Evolutionary conservation across 2,329 filamentous ascomycete genomes (phyloP), one percentile per base, ranked within the genome.

Genomic region (Juglanconis oblonga): DNA sequence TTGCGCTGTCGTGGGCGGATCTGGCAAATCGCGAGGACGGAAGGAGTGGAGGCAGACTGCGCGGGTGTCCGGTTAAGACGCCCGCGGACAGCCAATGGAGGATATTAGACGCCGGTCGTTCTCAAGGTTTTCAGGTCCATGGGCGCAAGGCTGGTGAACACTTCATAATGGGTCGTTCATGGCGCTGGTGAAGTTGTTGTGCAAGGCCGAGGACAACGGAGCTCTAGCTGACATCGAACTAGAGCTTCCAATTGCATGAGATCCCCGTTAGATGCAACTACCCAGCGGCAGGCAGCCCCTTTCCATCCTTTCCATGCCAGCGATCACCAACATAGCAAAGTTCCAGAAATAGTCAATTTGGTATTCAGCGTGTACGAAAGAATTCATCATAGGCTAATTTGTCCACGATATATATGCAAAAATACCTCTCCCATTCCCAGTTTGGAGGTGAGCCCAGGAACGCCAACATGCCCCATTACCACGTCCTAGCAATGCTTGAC

Each of bases 211-310:
- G 8, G 45, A 32, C 17, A 33, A 42, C 17, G 32, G 45, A 47
- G 53, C 31, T 35, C 7, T 52, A 48, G 45, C 51, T 50, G 47
- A 29, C 48, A 42, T 44, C 24, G 44, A 48, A 50, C 35, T 52
- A 45, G 49, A 62, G 61, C 61, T 61, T 17, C 8, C 31, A 42
- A 44, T 53, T 62, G 61, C 61, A 57, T 62, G 4, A 42, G 4
- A 36, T 13, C 58, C 60, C 58, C 61, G 58, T 33, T 62, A 62
- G 9, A 14, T 55, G 54, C 51, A 62, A 55, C 8, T 36, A 29
- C 33, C 5, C 36, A 32, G 1, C 10, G 45, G n/a, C 29, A 1
- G 35, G n/a, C 44, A 33, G 31, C 29, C 4, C 10, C 31, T 9
- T 13, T 40, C 17, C 6, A 6, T 17, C 32, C 9, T 24, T 24